Evolutionary conservation across 1,284 basidiomycete genomes (phyloP), one percentile per base, ranked within the genome.

Genomic region (Vanrija sp.): DNA sequence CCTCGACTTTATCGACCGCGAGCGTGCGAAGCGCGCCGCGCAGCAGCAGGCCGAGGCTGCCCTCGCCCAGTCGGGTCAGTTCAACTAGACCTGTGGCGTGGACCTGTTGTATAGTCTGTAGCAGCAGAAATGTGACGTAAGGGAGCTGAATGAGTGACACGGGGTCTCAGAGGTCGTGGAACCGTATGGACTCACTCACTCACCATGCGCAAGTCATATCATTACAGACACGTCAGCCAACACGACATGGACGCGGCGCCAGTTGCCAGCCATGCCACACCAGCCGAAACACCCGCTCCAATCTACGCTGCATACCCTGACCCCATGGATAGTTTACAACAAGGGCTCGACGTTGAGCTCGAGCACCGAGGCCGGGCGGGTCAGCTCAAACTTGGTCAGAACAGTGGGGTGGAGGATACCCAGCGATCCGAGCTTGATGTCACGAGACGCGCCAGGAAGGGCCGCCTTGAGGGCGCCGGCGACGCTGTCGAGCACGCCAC

Each of bases 291-390:
- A 28, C 28, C 38, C 9, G 21, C 21, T n/a, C 34, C 29, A 38
- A n/a, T 14, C 38, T 29, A 46, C 18, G 19, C 38, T 46, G 51
- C 51, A 52, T 52, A 18, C 28, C 28, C 42, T 38, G 7, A 25
- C 43, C n/a, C 15, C 5, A 16, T 15, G 21, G 28, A 4, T 38
- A 40, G 21, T 54, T 77, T 88, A 92, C 78, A 91, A 86, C 82
- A 98, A 92, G 15, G 87, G 88, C 76, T 96, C 91, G 48, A 98
- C 80, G 48, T 87, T 88, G 73, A 98, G 91, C 81, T 99, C 96
- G 57, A 99, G 79, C 10, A 87, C 87, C 16, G 93, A 96, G 77
- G 93, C 97, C n/a, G 95, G 96, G 78, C 90, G 94, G 46, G 84
- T 83, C 63, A 98, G 87, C 74, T 96, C 92, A 76, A 94, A 97